These are phyloP conservation scores for Amanita muscaria DNA, from an alignment of 768 basidiomycete species.

Conservation along the genomic window DNA sequence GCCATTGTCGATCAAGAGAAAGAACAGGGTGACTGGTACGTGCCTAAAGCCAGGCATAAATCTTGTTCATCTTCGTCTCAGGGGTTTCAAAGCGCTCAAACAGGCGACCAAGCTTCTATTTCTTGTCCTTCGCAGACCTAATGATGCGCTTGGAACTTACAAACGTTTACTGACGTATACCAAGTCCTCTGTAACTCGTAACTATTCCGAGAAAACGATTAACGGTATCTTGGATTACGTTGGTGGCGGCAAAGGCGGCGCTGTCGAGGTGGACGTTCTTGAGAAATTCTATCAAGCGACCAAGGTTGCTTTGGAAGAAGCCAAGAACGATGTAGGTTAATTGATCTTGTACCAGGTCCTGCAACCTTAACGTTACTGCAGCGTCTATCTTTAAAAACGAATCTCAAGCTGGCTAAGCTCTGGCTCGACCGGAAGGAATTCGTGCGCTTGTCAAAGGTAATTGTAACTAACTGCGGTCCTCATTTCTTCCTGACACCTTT, in stretches of 20 bases:
- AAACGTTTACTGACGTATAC: constrained; percentile 84
- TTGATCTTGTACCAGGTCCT: not conserved
- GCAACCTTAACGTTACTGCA: constrained; percentile 21
- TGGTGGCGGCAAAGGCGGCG: constrained; percentile 76
- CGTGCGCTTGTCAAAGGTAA: constrained; percentile 68
- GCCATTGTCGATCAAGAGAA: constrained; percentile 84
- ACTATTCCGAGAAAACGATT: constrained; percentile 97
- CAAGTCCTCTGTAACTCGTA: constrained; percentile 89
- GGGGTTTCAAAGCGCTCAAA: constrained; percentile 99
- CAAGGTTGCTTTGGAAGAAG: constrained; percentile 81
- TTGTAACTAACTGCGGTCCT: constrained; percentile 6
- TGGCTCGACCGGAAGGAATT: constrained; percentile 97
- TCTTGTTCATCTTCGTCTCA: constrained; percentile 20
- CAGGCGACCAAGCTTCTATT: constrained; percentile 94
- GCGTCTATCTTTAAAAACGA: constrained; percentile 92
- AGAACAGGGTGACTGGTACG: constrained; percentile 92
- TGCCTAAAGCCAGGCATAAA: not conserved
- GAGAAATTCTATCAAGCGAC: constrained; percentile 96
- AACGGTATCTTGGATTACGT: constrained; percentile 98
- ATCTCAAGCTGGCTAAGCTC: constrained; percentile 92
- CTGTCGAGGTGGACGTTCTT: constrained; percentile 74
- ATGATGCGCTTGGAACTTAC: constrained; percentile 82
- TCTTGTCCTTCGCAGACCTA: constrained; percentile 66
- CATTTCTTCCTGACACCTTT: constrained; percentile 3
- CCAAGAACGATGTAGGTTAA: constrained; percentile 82